Evolutionary conservation across 495 filamentous ascomycete genomes (phyloP).

Genomic region (Aspergillus cavernicola): DNA sequence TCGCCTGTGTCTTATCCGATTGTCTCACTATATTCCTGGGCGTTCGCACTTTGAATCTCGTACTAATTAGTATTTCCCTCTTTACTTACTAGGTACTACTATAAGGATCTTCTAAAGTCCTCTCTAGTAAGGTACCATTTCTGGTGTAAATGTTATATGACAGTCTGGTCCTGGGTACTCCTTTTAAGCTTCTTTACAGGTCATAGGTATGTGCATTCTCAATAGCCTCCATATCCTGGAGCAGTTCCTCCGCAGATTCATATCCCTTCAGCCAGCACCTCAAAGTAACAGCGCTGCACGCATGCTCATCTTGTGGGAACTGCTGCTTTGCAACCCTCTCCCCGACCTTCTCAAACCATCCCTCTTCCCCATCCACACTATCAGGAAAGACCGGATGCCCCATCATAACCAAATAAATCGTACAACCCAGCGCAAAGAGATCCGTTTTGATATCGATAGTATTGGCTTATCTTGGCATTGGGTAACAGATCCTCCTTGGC

Average conservation of each 20-base stretch:
- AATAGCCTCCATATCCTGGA: background rate
- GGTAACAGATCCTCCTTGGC: background rate
- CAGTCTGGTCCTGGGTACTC: too few relatives aligned
- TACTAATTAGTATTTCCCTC: too few relatives aligned
- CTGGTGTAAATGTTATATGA: too few relatives aligned
- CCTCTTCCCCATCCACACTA: background rate
- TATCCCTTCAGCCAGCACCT: constrained; percentile 2
- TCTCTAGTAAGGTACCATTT: too few relatives aligned
- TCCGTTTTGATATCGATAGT: background rate
- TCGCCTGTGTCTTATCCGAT: too few relatives aligned
- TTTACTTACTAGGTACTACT: too few relatives aligned
- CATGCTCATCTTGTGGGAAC: background rate
- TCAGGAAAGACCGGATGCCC: background rate
- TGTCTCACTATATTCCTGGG: too few relatives aligned
- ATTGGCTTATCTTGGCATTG: background rate
- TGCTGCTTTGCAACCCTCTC: background rate
- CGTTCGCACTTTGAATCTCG: too few relatives aligned
- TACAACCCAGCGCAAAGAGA: constrained; percentile 2
- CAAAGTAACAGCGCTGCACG: background rate
- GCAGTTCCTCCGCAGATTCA: background rate
- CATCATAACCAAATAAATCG: background rate
- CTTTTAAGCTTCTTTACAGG: too few relatives aligned
- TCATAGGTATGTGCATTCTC: too few relatives aligned
- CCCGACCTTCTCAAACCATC: background rate
- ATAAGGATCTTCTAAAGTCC: too few relatives aligned